Evolutionary conservation across 2,329 filamentous ascomycete genomes (phyloP).

Genomic region (Myrmaecium sp.): DNA sequence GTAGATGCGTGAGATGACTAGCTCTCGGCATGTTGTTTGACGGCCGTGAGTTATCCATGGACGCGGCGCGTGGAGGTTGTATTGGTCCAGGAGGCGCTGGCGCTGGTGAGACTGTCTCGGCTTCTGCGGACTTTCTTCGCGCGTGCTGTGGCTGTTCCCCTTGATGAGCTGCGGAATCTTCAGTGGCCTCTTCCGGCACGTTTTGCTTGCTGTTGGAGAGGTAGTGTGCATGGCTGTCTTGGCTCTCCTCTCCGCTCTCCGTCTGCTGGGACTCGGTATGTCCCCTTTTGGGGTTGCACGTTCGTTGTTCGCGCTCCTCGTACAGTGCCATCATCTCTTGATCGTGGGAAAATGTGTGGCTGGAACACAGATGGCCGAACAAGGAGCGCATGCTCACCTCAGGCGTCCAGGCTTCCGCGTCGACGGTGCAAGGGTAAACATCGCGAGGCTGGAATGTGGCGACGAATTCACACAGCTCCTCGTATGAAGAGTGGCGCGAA

Average conservation of each 20-base stretch:
- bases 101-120: constrained; percentile 1
- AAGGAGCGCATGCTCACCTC: constrained; percentile 46
- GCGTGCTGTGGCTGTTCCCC: not conserved
- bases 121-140: constrained; percentile 1
- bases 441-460: constrained; percentile 53
- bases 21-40: not conserved
- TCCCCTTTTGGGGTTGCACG: constrained; percentile 5
- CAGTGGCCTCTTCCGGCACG: constrained; percentile 1
- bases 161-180: too few relatives aligned
- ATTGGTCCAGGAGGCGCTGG: not conserved
- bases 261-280: constrained; percentile 5
- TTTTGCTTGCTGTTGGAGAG: constrained; percentile 1
- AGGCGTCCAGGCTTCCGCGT: constrained; percentile 45
- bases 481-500: constrained; percentile 75
- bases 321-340: constrained; percentile 33
- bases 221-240: constrained; percentile 3
- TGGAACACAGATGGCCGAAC: constrained; percentile 55
- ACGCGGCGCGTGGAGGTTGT: not conserved
- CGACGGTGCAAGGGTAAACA: constrained; percentile 63
- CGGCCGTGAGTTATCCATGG: constrained; percentile 1
- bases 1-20: not conserved
- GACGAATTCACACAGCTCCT: constrained; percentile 58
- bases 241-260: constrained; percentile 6
- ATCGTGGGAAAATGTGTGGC: constrained; percentile 47
- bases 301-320: constrained; percentile 6